Conservation (phyloP, 2,329 filamentous ascomycete species). For the Atkinsonella hypoxylon region DNA sequence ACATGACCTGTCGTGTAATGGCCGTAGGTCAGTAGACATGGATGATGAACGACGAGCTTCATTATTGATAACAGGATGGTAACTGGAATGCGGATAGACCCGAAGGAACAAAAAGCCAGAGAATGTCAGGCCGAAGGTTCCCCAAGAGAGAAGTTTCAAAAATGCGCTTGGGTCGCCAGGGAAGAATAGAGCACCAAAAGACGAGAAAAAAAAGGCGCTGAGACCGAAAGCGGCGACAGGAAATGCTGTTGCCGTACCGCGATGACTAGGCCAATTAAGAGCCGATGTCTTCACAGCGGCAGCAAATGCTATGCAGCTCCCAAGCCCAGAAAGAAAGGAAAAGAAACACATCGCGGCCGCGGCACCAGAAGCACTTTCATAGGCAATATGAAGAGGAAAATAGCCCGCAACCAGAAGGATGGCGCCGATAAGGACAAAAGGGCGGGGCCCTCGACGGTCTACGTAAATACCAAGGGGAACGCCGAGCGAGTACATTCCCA, state of each 20-base stretch:
- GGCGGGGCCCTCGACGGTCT: conserved; percentile 68
- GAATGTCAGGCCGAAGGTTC: conserved; percentile 66
- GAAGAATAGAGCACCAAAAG: conserved; percentile 63
- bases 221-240: conserved; percentile 86
- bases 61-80: conserved; percentile 40
- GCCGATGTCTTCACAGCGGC: conserved; percentile 79
- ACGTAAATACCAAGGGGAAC: conserved; percentile 83
- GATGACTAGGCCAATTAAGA: conserved; percentile 80
- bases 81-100: conserved; percentile 47
- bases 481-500: conserved; percentile 89
- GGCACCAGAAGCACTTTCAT: conserved; percentile 52
- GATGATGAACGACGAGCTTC: conserved; percentile 9
- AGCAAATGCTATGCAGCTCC: conserved; percentile 83
- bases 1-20: neutral
- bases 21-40: neutral
- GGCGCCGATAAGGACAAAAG: conserved; percentile 64
- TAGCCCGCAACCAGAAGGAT: conserved; percentile 68
- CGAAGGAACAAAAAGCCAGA: conserved; percentile 75
- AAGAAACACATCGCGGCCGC: conserved; percentile 62
- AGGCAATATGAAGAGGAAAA: conserved; percentile 72
- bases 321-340: conserved; percentile 74
- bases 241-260: conserved; percentile 89
- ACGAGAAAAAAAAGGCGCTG: conserved; percentile 92
- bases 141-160: conserved; percentile 65
- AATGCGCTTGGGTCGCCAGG: conserved; percentile 75